Conservation (phyloP, 768 basidiomycete genomes). For the Lentinula boryana region DNA sequence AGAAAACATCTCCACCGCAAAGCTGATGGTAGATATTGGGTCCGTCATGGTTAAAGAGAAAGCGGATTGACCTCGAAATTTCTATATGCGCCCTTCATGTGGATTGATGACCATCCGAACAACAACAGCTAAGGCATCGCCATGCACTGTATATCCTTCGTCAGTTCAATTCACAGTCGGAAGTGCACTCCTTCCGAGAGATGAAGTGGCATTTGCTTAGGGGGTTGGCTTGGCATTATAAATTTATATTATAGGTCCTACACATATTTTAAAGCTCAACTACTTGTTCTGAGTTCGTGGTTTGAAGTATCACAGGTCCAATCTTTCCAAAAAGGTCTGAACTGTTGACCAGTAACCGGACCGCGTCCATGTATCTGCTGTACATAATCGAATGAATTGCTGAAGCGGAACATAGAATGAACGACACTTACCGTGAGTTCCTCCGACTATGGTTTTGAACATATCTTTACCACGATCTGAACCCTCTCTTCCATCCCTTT, state of each 20-base stretch:
- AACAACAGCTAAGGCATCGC: too few species aligned
- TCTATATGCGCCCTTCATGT: background rate
- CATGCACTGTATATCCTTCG: too few species aligned
- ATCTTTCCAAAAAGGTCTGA: background rate
- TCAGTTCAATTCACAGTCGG: too few species aligned
- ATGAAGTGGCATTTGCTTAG: too few species aligned
- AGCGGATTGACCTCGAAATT: background rate
- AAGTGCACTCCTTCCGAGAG: too few species aligned
- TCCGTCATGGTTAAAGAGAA: background rate
- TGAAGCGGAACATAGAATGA: background rate
- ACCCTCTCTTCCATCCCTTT: too few species aligned
- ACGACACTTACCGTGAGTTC: background rate
- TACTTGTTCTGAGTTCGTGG: background rate
- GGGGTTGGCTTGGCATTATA: too few species aligned
- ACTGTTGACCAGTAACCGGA: slow-evolving; percentile 3
- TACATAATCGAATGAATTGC: background rate
- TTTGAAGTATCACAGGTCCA: background rate
- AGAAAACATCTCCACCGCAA: background rate
- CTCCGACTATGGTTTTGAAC: background rate
- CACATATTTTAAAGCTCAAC: too few species aligned
- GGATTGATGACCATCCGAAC: background rate
- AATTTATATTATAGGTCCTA: too few species aligned
- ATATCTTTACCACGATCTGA: slow-evolving; percentile 1
- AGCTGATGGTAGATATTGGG: background rate
- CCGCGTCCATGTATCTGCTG: slow-evolving; percentile 1